Evolutionary conservation across 2,329 filamentous ascomycete genomes (phyloP), one percentile per base, ranked within the genome.

Genomic region (Ascochyta viciae-villosae): DNA sequence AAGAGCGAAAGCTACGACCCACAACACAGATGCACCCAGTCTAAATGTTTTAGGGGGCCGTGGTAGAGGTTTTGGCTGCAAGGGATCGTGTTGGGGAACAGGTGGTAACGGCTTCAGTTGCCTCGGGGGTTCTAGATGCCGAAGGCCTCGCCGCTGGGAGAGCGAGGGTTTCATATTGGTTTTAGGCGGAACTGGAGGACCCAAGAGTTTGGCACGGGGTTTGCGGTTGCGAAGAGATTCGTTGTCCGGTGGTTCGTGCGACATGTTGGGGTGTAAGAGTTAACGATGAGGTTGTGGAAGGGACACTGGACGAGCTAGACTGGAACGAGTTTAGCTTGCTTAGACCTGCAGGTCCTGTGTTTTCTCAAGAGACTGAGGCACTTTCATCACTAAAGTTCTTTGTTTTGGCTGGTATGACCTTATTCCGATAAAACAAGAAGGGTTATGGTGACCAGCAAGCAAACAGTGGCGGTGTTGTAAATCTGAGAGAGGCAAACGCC

Each of bases 61-160:
- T 19, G 66, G 62, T 13, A 67, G 41, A 12, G 66, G 57, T 31
- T 67, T 67, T 6, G 4, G 19, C 13, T 27, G 27, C 6, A 27
- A 7, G 3, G n/a, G 9, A 23, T 22, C n/a, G n/a, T 3, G 6
- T 29, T 8, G 23, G 12, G 62, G 57, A 23, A 57, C 37, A 15
- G 47, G 50, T 6, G 64, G 64, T 16, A 62, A 39, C 10, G 62
- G 64, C 54, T 66, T 66, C 16, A 53, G 24, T 12, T 47, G 38
- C 31, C 15, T 22, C 4, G 54, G 50, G 16, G 50, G 31, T 19
- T 3, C 31, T 15, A 43, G 50, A 27, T 27, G 27, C 12, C 8
- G 31, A 4, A 40, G 22, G 23, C 40, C 50, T 15, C 41, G 58
- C 12, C 39, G 46, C 15, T 48, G 50, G 22, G 34, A 52, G 6